Percentiles rank a stretch among this genome's conserved stretches.
Evolutionary conservation across 805 yeast genomes (phyloP).

Genomic region (Sugiyamaella floridensis): DNA sequence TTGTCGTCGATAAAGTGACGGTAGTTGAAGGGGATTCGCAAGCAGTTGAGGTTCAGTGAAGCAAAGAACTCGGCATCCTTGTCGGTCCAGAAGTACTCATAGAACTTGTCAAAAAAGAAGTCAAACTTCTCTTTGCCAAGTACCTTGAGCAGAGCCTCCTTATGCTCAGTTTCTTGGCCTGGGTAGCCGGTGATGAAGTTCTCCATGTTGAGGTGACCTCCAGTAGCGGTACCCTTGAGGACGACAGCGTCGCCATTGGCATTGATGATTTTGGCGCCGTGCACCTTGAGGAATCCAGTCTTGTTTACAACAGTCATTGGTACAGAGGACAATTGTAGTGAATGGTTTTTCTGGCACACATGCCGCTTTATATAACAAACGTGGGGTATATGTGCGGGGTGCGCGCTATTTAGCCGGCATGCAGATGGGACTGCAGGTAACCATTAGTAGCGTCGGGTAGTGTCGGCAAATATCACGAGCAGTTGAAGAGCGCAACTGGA

Average conservation of each 20-base stretch:
- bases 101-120: slow-evolving; percentile 45
- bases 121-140: slow-evolving; percentile 44
- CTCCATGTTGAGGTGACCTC: slow-evolving; percentile 46
- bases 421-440: background rate
- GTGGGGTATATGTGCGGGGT: background rate
- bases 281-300: slow-evolving; percentile 33
- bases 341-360: background rate
- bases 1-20: slow-evolving; percentile 43
- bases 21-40: slow-evolving; percentile 47
- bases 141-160: slow-evolving; percentile 33
- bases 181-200: slow-evolving; percentile 51
- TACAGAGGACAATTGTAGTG: background rate
- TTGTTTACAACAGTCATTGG: background rate
- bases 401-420: background rate
- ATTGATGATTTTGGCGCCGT: slow-evolving; percentile 45
- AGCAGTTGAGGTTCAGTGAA: slow-evolving; percentile 39
- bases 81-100: slow-evolving; percentile 49
- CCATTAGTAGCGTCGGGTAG: background rate
- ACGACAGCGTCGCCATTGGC: slow-evolving; percentile 35
- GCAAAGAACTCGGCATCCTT: slow-evolving; percentile 42
- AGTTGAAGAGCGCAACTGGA: too few species aligned
- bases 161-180: slow-evolving; percentile 47
- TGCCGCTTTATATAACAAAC: background rate
- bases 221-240: slow-evolving; percentile 43
- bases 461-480: background rate